Evolutionary conservation across 495 filamentous ascomycete genomes (phyloP).

Genomic region (Oleoguttula mirabilis): DNA sequence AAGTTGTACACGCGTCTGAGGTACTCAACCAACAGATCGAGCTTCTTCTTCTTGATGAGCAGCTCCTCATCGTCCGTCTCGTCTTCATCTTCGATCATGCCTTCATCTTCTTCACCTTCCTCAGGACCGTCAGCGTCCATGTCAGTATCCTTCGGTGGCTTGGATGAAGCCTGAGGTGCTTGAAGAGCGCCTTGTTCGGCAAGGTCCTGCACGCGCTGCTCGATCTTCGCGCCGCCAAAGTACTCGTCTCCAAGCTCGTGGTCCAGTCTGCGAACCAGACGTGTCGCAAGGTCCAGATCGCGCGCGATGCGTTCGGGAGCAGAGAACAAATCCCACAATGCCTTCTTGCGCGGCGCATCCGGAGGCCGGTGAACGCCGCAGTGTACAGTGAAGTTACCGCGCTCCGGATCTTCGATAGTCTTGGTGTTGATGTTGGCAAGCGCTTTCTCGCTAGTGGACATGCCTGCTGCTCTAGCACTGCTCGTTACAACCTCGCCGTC

Average conservation of each 20-base stretch:
- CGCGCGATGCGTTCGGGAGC: constrained; percentile 76
- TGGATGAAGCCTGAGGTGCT: constrained; percentile 46
- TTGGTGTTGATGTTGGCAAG: constrained; percentile 90
- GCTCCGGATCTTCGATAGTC: constrained; percentile 81
- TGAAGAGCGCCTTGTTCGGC: constrained; percentile 62
- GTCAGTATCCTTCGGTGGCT: constrained; percentile 48
- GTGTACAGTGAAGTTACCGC: constrained; percentile 93
- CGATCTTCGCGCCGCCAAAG: constrained; percentile 65
- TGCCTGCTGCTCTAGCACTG: constrained; percentile 20
- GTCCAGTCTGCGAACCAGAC: constrained; percentile 69
- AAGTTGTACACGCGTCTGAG: constrained; percentile 93
- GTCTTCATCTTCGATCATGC: constrained; percentile 69
- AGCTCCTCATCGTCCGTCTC: constrained; percentile 82
- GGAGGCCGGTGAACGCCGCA: constrained; percentile 91
- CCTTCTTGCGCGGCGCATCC: constrained; percentile 79
- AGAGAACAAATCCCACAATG: constrained; percentile 91
- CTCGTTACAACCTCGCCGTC: constrained; percentile 13
- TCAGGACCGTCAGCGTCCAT: constrained; percentile 52
- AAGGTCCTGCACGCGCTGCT: constrained; percentile 73
- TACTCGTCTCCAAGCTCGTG: constrained; percentile 54
- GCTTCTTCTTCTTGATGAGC: constrained; percentile 86
- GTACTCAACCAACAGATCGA: constrained; percentile 93
- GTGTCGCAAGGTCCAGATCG: constrained; percentile 65
- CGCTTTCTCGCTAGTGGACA: constrained; percentile 62
- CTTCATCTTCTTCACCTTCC: constrained; percentile 53